These are phyloP conservation scores for Zychaea mexicana DNA, from an alignment of 371 early-diverging fungal species.

Conservation along the genomic window DNA sequence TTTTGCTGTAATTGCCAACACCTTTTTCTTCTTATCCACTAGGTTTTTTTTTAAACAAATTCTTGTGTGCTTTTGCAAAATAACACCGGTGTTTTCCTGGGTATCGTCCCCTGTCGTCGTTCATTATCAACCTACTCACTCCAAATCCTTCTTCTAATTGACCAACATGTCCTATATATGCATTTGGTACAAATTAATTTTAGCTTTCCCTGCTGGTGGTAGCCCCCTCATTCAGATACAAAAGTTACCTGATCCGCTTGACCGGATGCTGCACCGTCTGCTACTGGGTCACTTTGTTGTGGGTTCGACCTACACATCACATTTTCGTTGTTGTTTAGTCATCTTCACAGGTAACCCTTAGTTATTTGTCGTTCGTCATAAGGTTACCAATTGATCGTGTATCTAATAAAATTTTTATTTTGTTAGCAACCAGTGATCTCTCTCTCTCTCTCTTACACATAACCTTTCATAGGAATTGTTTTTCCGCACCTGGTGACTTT, in stretches of 20 bases:
- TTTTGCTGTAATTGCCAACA: conserved; percentile 4
- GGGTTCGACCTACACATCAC: conserved; percentile 18
- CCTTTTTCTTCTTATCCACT: neutral
- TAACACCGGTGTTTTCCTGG: too few relatives aligned
- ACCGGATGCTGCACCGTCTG: conserved; percentile 9
- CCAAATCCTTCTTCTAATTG: conserved; percentile 22
- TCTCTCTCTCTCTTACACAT: too few relatives aligned
- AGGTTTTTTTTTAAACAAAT: neutral
- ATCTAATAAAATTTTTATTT: conserved; percentile 31
- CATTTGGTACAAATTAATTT: neutral
- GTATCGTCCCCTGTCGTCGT: too few relatives aligned
- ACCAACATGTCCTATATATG: conserved; percentile 47
- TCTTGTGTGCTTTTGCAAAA: neutral
- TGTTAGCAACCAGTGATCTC: too few relatives aligned
- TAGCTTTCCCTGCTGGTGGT: neutral
- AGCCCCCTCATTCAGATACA: neutral
- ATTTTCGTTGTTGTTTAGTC: neutral
- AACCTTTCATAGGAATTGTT: too few relatives aligned
- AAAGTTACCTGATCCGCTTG: conserved; percentile 27
- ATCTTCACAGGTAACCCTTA: neutral
- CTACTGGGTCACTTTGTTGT: conserved; percentile 21
- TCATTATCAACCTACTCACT: too few relatives aligned
- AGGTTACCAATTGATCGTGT: conserved; percentile 47
- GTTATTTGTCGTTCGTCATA: neutral
- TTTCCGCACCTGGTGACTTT: conserved; percentile 92